Evolutionary conservation across 2,329 filamentous ascomycete genomes (phyloP).

Genomic region (Reticulascus tulasneorum): DNA sequence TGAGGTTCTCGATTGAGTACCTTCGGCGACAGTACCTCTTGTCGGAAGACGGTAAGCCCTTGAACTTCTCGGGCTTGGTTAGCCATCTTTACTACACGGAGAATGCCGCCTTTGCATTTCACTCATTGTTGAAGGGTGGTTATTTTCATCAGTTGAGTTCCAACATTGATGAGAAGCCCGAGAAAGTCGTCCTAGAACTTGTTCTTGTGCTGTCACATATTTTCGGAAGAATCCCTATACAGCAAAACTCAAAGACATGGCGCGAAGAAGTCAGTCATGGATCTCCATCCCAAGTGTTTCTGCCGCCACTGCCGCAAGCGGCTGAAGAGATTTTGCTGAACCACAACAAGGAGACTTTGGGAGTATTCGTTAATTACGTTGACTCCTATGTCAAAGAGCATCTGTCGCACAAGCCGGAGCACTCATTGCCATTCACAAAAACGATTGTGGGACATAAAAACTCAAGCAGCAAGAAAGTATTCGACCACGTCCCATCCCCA

Average conservation of each 20-base stretch:
- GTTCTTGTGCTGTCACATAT: slow-evolving; percentile 59
- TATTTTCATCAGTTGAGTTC: slow-evolving; percentile 64
- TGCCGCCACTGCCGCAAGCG: slow-evolving; percentile 18
- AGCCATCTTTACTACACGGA: slow-evolving; percentile 74
- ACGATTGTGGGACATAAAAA: slow-evolving; percentile 34
- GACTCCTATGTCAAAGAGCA: slow-evolving; percentile 65
- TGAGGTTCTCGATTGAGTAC: slow-evolving; percentile 80
- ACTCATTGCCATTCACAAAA: slow-evolving; percentile 54
- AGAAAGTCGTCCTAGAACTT: slow-evolving; percentile 56
- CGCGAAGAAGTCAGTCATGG: slow-evolving; percentile 45
- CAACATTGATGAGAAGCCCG: slow-evolving; percentile 46
- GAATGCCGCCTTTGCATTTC: slow-evolving; percentile 72
- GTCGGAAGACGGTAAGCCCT: slow-evolving; percentile 53
- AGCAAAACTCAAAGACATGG: slow-evolving; percentile 35
- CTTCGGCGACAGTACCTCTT: slow-evolving; percentile 66
- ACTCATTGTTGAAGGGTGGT: slow-evolving; percentile 66
- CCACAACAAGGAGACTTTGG: slow-evolving; percentile 63
- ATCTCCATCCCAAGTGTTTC: slow-evolving; percentile 49
- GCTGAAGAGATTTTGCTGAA: slow-evolving; percentile 52
- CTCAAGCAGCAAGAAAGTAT: slow-evolving; percentile 17
- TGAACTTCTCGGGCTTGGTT: slow-evolving; percentile 69
- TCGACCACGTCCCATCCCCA: slow-evolving; percentile 31
- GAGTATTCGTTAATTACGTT: slow-evolving; percentile 66
- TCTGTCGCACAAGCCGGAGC: slow-evolving; percentile 45
- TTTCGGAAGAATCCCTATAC: slow-evolving; percentile 40